These are phyloP conservation scores for Verticillium tricorpus DNA, from an alignment of 2,329 filamentous ascomycete genomes.

Conservation along the genomic window DNA sequence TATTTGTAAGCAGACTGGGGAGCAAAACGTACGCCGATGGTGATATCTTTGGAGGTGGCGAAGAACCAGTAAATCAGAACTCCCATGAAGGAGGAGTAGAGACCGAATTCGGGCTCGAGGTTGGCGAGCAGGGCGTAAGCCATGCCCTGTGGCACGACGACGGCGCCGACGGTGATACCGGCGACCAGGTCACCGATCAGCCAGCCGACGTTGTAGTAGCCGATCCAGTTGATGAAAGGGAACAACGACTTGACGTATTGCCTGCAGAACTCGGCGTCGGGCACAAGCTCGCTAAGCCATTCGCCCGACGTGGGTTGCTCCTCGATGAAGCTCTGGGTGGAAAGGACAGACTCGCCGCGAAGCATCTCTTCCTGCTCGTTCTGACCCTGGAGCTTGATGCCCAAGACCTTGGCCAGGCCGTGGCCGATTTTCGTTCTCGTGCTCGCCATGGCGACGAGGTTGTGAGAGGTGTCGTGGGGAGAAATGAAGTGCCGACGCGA, in stretches of 20 bases:
- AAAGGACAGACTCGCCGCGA: conserved; percentile 74
- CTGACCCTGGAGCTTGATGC: conserved; percentile 69
- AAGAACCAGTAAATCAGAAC: conserved; percentile 97
- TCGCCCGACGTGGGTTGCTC: conserved; percentile 71
- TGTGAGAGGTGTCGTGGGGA: background rate
- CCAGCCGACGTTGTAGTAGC: conserved; percentile 86
- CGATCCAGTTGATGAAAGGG: conserved; percentile 86
- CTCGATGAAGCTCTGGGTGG: conserved; percentile 77
- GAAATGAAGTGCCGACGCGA: background rate
- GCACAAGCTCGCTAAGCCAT: conserved; percentile 63
- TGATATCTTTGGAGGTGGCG: conserved; percentile 97
- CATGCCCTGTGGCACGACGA: conserved; percentile 95
- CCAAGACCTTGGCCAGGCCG: conserved; percentile 70
- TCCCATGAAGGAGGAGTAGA: conserved; percentile 96
- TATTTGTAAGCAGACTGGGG: background rate
- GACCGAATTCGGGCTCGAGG: conserved; percentile 75
- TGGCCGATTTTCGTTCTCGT: conserved; percentile 60
- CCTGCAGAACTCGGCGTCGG: conserved; percentile 47
- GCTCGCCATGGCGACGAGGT: conserved; percentile 24
- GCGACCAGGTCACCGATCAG: conserved; percentile 83
- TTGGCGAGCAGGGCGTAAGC: conserved; percentile 84
- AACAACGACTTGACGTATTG: conserved; percentile 71
- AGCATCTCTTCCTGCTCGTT: conserved; percentile 63
- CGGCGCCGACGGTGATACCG: conserved; percentile 54
- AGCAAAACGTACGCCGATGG: conserved; percentile 69